phyloP scores from a whole-genome alignment of 176 grass and related monocot species.

The Hordeum marinum region DNA sequence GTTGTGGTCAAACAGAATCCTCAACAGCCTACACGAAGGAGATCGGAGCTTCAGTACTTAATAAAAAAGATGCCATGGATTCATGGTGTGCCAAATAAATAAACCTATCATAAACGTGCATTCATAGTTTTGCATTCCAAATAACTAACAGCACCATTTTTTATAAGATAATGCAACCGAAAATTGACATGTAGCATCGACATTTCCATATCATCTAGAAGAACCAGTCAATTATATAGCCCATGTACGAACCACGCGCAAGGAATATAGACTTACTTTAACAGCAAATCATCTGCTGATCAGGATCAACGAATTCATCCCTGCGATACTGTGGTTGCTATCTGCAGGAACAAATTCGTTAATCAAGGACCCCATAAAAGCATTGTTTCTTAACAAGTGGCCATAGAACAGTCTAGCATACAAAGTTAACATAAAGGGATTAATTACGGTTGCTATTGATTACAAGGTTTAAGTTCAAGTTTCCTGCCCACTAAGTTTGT shows the following conservation, averaged over 20 bases:
- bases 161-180: background rate
- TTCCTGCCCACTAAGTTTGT: background rate
- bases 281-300: conserved; percentile 15
- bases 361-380: background rate
- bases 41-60: background rate
- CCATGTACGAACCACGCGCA: background rate
- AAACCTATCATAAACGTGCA: background rate
- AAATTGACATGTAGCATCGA: background rate
- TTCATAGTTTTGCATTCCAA: background rate
- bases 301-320: background rate
- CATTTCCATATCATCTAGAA: background rate
- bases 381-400: background rate
- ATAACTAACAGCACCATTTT: background rate
- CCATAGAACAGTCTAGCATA: background rate
- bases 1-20: conserved; percentile 20
- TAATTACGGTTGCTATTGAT: background rate
- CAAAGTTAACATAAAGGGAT: conserved; percentile 2
- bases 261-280: conserved; percentile 16
- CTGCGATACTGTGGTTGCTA: background rate
- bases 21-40: conserved; percentile 14
- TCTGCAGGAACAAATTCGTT: conserved; percentile 5
- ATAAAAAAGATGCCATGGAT: background rate
- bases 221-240: background rate
- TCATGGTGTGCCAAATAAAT: background rate
- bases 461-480: background rate